Conservation (phyloP, 2,329 filamentous ascomycete genomes). For the Parastagonospora avenae region DNA sequence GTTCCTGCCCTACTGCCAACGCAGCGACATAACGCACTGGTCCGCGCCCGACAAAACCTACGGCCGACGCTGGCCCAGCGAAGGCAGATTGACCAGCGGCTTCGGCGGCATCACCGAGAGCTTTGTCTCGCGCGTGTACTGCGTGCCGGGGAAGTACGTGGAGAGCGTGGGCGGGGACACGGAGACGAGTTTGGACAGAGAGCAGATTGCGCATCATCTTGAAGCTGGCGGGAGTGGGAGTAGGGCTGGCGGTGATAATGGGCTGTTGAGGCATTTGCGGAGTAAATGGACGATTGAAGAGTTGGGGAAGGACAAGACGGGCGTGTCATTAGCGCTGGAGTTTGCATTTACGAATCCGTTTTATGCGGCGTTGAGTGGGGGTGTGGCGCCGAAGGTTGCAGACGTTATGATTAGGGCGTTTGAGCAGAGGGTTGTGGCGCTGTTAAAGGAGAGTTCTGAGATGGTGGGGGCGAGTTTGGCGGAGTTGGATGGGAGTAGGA, state of each 20-base stretch:
- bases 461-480: slow-evolving; percentile 29
- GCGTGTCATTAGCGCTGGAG: slow-evolving; percentile 75
- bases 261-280: slow-evolving; percentile 69
- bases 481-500: slow-evolving; percentile 32
- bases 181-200: slow-evolving; percentile 50
- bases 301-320: slow-evolving; percentile 61
- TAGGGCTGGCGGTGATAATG: slow-evolving; percentile 11
- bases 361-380: slow-evolving; percentile 79
- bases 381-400: slow-evolving; percentile 83
- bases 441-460: slow-evolving; percentile 45
- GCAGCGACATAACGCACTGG: slow-evolving; percentile 77
- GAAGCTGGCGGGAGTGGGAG: slow-evolving; percentile 14
- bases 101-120: slow-evolving; percentile 83
- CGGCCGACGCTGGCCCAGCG: slow-evolving; percentile 67
- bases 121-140: slow-evolving; percentile 81
- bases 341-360: slow-evolving; percentile 90
- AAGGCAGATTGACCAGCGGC: slow-evolving; percentile 81
- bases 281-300: slow-evolving; percentile 70
- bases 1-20: slow-evolving; percentile 92
- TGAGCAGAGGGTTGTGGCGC: slow-evolving; percentile 73
- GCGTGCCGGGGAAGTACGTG: slow-evolving; percentile 72
- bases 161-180: slow-evolving; percentile 74
- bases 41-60: slow-evolving; percentile 58
- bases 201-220: slow-evolving; percentile 51
- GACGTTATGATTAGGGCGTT: slow-evolving; percentile 92